Evolutionary conservation across 805 yeast genomes (phyloP).

Genomic region (Teunomyces stri): DNA sequence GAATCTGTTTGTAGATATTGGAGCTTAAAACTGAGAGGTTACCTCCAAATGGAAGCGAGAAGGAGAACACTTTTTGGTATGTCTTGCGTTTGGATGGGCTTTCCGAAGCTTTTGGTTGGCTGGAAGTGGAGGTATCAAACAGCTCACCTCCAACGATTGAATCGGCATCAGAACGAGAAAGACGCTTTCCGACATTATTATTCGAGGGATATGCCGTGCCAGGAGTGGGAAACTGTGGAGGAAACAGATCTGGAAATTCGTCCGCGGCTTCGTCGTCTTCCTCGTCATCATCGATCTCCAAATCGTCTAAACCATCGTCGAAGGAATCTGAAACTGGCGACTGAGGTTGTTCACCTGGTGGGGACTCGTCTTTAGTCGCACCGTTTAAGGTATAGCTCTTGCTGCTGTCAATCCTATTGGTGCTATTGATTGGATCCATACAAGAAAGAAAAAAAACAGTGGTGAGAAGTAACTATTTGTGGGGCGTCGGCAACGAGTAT

Average conservation of each 20-base stretch:
- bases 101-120: neutral
- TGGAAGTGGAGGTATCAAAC: slow-evolving; percentile 9
- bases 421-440: neutral
- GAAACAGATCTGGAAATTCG: slow-evolving; percentile 7
- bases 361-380: neutral
- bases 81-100: slow-evolving; percentile 15
- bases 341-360: neutral
- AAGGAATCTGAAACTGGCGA: slow-evolving; percentile 1
- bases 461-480: neutral
- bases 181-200: slow-evolving; percentile 6
- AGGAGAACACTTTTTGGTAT: slow-evolving; percentile 42
- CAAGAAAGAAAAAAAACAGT: neutral
- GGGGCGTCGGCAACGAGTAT: neutral
- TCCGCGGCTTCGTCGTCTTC: slow-evolving; percentile 9
- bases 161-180: slow-evolving; percentile 36
- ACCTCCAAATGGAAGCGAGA: slow-evolving; percentile 60
- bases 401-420: neutral
- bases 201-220: neutral
- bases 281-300: slow-evolving; percentile 7
- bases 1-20: slow-evolving; percentile 27
- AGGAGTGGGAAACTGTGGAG: neutral
- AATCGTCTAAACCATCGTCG: slow-evolving; percentile 2
- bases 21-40: slow-evolving; percentile 21
- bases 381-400: neutral
- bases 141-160: slow-evolving; percentile 53